These are phyloP conservation scores for Kluyveromyces lactis DNA, from an alignment of 805 yeast genomes.

Conservation along the genomic window DNA sequence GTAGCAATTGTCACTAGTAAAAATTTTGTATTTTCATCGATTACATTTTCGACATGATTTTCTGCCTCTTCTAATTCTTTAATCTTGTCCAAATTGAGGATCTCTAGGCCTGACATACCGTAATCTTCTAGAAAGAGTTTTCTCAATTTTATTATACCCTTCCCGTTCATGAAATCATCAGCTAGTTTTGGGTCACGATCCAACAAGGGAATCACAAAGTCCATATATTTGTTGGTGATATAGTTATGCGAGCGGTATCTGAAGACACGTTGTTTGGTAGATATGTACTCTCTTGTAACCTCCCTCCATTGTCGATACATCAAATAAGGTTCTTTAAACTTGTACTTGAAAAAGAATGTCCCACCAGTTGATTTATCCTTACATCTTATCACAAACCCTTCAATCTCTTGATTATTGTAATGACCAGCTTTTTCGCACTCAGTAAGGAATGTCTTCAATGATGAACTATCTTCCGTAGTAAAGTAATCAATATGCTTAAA, in stretches of 20 bases:
- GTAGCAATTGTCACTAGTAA: constrained; percentile 79
- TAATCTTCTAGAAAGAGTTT: constrained; percentile 48
- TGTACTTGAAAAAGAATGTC: constrained; percentile 75
- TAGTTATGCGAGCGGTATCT: constrained; percentile 45
- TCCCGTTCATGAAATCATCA: constrained; percentile 42
- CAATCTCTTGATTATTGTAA: constrained; percentile 65
- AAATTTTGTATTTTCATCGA: constrained; percentile 39
- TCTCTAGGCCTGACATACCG: constrained; percentile 52
- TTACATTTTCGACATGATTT: constrained; percentile 27
- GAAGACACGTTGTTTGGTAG: constrained; percentile 26
- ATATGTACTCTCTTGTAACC: constrained; percentile 55
- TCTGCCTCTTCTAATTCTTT: constrained; percentile 33
- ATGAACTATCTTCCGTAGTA: constrained; percentile 30
- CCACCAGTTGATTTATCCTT: constrained; percentile 18
- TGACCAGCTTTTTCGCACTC: constrained; percentile 57
- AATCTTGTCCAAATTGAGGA: constrained; percentile 38
- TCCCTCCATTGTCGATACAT: constrained; percentile 90
- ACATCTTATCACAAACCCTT: constrained; percentile 89
- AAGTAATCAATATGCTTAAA: constrained; percentile 52
- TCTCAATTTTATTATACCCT: constrained; percentile 70
- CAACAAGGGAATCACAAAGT: constrained; percentile 54
- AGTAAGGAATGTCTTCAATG: constrained; percentile 45
- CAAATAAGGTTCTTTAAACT: constrained; percentile 91
- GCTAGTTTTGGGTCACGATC: constrained; percentile 38
- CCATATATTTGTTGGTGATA: constrained; percentile 59